These are phyloP conservation scores for Chaetomiaceae sp. DNA, from an alignment of 2,329 filamentous ascomycete species.

Conservation along the genomic window DNA sequence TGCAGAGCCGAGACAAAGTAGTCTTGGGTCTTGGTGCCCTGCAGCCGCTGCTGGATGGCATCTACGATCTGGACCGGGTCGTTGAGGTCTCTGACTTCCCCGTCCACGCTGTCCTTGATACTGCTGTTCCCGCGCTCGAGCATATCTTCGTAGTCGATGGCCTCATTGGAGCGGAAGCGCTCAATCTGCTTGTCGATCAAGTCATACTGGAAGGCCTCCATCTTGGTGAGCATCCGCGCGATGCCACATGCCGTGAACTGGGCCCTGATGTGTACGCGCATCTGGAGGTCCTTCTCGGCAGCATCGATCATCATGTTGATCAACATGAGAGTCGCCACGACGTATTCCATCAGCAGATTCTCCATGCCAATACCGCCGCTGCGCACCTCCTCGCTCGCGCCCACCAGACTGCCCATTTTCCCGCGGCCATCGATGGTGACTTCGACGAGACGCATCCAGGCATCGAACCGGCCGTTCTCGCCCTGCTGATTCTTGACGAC, in stretches of 20 bases:
- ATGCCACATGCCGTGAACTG: slow-evolving; percentile 96
- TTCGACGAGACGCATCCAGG: slow-evolving; percentile 98
- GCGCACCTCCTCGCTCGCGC: slow-evolving; percentile 91
- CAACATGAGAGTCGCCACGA: slow-evolving; percentile 86
- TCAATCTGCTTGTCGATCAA: slow-evolving; percentile 98
- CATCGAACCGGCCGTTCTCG: slow-evolving; percentile 93
- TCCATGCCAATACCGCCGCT: slow-evolving; percentile 98
- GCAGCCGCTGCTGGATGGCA: slow-evolving; percentile 79
- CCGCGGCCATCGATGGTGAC: slow-evolving; percentile 94
- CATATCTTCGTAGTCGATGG: slow-evolving; percentile 97
- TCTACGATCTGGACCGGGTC: slow-evolving; percentile 92
- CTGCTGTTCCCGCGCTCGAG: slow-evolving; percentile 87
- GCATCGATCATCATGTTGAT: slow-evolving; percentile 97
- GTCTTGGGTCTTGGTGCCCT: slow-evolving; percentile 81
- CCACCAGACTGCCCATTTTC: slow-evolving; percentile 97
- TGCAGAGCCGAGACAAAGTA: slow-evolving; percentile 96
- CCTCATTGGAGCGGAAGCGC: slow-evolving; percentile 86
- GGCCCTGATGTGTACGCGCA: slow-evolving; percentile 89
- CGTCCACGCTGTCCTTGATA: slow-evolving; percentile 81
- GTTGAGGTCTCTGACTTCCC: slow-evolving; percentile 83
- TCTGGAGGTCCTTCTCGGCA: slow-evolving; percentile 79
- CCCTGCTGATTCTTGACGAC: slow-evolving; percentile 80
- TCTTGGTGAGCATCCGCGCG: slow-evolving; percentile 89
- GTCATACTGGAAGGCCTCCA: slow-evolving; percentile 98
- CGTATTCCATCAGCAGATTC: slow-evolving; percentile 98